phyloP scores from a whole-genome alignment of 2,329 filamentous ascomycete genomes.

The Scedosporium apiospermum region DNA sequence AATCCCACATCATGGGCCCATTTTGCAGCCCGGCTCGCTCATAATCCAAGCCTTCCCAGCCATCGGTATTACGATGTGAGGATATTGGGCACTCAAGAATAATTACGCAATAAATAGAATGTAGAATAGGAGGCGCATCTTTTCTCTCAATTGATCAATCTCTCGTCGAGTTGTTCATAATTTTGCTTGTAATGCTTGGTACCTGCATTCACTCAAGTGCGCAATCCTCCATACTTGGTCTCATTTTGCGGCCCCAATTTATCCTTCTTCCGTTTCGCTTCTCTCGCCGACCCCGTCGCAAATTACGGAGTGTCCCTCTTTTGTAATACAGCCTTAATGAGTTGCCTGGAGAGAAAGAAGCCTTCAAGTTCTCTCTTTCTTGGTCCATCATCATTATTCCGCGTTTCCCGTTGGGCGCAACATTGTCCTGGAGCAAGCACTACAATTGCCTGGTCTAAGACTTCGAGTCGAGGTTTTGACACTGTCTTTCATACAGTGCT shows the following conservation, averaged over 20 bases:
- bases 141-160: background rate
- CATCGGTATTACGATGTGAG: background rate
- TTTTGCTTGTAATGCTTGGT: background rate
- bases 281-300: background rate
- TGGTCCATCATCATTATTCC: background rate
- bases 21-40: background rate
- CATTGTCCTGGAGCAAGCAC: too few relatives aligned
- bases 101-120: background rate
- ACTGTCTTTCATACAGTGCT: background rate
- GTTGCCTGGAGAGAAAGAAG: background rate
- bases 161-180: too few relatives aligned
- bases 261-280: background rate
- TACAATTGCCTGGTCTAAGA: too few relatives aligned
- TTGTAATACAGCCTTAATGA: background rate
- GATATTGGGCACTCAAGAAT: background rate
- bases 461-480: background rate
- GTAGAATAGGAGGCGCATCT: background rate
- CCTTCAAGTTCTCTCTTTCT: background rate
- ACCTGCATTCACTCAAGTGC: background rate
- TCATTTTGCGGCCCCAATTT: background rate
- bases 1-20: background rate
- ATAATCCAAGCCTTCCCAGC: background rate
- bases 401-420: background rate
- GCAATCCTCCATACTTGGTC: too few relatives aligned
- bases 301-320: background rate